Base-by-base conservation (phyloP, 1,284 basidiomycete species). In the Naganishia sp. region DNA sequence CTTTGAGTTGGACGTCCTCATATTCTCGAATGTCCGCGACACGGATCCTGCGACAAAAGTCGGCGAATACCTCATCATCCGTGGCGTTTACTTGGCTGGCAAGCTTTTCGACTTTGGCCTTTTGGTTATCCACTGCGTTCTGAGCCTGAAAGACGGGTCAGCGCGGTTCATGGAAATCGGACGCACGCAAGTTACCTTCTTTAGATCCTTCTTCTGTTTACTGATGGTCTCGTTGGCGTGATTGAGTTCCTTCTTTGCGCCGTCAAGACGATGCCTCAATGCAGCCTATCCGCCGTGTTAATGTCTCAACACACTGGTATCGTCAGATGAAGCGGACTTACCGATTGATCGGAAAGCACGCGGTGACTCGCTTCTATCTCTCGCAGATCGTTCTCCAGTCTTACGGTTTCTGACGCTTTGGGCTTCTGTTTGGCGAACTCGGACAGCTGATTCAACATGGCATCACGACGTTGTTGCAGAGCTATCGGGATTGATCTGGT, bases 11-110 rank as follows among this genome's bases (percentile, higher is more conserved):
- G 21, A 90, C 86, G 75, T 92, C 89, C 79, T 99, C 95, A 77
- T 97, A 99, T 70, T 96, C 92, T 50, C 95, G 87, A 69, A 99
- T 94, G 79, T 89, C 88, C 42, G 80, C 77, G 10, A 97, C 89
- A 6, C 87, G 86, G 72, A 99, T 94, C 65, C 86, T 84, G 44
- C 78, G 76, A 77, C 95, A 98, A 81, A 99, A 99, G 3, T 80
- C 78, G 0, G 77, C 82, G 75, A 96, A 99, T 23, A 96, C 82
- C 2, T 80, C 81, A 72, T 94, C 91, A 75, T 98, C 95, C 0
- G 89, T 93, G 11, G 80, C 81, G 71, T 92, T 84, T 70, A 96
- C 83, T 2, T 61, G 46, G 25, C 45, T 49, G 28, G 84, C 81
- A 21, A 94, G 80, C 44, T 81, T 78, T 18, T 83, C 81, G 53